Evolutionary conservation across 2,329 filamentous ascomycete species (phyloP), one percentile per base, ranked within the genome.

Genomic region (Ceratocystis huliohia): DNA sequence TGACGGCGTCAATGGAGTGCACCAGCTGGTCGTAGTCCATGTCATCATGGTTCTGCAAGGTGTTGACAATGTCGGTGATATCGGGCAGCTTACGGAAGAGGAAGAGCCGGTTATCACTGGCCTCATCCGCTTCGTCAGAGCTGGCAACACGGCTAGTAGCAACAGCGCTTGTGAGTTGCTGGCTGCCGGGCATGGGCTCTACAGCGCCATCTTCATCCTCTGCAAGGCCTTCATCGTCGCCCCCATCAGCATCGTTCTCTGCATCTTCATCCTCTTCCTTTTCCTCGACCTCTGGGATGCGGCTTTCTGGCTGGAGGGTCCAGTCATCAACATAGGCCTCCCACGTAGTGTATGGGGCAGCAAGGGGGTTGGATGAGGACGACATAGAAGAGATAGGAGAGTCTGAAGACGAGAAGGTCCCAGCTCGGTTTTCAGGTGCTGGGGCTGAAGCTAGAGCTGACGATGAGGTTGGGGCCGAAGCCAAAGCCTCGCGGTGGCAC

Each of bases 31-130:
- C 74, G 0, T 75, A 77, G 1, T 77, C 72, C 73, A 84, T 77
- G 8, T 79, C 75, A 68, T 83, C 79, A 70, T 76, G 75, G 66
- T 82, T 77, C 65, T 82, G 76, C 33, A 85, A 73, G 1, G 57
- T 20, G 30, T 62, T 63, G 5, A 65, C 45, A 59, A 65, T 59
- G 17, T 67, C 67, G n/a, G 46, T 45, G 37, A 64, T 62, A 22
- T 68, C 66, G 4, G 66, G 25, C 10, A 68, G 59, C 20, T 50
- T 46, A n/a, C 65, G 65, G 17, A 68, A 41, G 15, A 63, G 53
- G 50, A 66, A 68, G 37, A 65, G 61, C 13, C 56, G 64, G 25
- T 22, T 53, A 8, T 68, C 64, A 17, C 15, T 28, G n/a, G 50
- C 65, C 44, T 70, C 70, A 10, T 71, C 70, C 0, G 67, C 46